Conservation (phyloP, 176 grass and related monocot genomes). For the Eragrostis nindensis region DNA sequence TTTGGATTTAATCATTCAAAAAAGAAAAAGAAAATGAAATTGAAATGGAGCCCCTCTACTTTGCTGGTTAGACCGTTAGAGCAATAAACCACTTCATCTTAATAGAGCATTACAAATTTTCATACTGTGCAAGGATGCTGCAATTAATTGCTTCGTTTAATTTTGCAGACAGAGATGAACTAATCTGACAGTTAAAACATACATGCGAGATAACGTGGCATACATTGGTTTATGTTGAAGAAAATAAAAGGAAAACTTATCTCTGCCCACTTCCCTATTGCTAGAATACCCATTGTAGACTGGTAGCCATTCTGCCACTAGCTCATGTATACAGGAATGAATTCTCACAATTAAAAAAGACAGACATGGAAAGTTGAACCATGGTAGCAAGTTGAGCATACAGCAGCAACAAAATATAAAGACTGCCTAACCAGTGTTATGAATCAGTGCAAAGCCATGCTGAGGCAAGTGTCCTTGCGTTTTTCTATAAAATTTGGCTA, state of each 20-base stretch:
- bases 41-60: conserved; percentile 7
- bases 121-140: neutral
- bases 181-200: neutral
- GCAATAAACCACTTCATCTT: neutral
- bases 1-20: conserved; percentile 11
- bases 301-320: neutral
- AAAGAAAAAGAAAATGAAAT: neutral
- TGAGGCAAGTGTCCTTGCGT: too few relatives aligned
- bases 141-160: neutral
- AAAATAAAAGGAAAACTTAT: neutral
- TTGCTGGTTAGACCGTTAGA: conserved; percentile 11
- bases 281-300: conserved; percentile 18
- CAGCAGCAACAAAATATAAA: conserved; percentile 7
- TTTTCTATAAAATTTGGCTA: too few relatives aligned
- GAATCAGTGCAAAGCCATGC: neutral
- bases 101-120: neutral
- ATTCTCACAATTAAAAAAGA: neutral
- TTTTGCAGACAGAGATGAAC: neutral
- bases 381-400: neutral
- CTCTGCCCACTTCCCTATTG: neutral
- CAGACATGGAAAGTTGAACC: neutral
- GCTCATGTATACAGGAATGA: neutral
- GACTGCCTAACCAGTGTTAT: neutral
- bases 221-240: neutral
- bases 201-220: conserved; percentile 13